Evolutionary conservation across 2,329 filamentous ascomycete species (phyloP).

Genomic region (Neofusicoccum kwambonambiense): DNA sequence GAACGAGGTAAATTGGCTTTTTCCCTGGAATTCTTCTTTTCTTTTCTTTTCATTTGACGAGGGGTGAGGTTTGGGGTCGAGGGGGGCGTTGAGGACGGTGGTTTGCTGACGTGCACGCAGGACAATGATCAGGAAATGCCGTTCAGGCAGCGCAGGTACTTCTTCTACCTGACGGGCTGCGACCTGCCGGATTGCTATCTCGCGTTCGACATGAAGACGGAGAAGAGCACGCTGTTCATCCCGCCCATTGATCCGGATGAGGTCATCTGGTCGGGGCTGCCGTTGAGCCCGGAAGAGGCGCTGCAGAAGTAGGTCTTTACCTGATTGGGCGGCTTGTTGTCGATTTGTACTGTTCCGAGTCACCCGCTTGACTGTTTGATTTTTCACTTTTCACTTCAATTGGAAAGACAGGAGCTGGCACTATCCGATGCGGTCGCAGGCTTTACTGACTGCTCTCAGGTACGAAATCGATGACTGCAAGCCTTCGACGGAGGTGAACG

Average conservation of each 20-base stretch:
- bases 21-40: neutral
- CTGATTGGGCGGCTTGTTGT: too few species aligned
- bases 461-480: conserved; percentile 66
- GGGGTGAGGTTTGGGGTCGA: neutral
- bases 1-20: conserved; percentile 53
- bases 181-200: conserved; percentile 76
- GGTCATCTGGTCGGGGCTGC: conserved; percentile 92
- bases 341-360: too few species aligned
- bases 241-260: conserved; percentile 83
- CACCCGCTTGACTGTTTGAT: too few species aligned
- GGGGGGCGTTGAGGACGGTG: neutral
- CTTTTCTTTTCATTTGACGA: neutral
- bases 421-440: too few species aligned
- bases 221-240: conserved; percentile 82
- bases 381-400: too few species aligned
- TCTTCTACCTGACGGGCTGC: conserved; percentile 92
- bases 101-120: conserved; percentile 20
- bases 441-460: conserved; percentile 15
- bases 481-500: conserved; percentile 71
- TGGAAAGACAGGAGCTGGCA: too few species aligned
- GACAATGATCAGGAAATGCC: conserved; percentile 82
- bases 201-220: conserved; percentile 73
- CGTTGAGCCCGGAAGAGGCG: conserved; percentile 73
- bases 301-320: conserved; percentile 65
- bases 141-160: conserved; percentile 78